Conservation (phyloP, 495 filamentous ascomycete species). For the Neurospora hispaniola region DNA sequence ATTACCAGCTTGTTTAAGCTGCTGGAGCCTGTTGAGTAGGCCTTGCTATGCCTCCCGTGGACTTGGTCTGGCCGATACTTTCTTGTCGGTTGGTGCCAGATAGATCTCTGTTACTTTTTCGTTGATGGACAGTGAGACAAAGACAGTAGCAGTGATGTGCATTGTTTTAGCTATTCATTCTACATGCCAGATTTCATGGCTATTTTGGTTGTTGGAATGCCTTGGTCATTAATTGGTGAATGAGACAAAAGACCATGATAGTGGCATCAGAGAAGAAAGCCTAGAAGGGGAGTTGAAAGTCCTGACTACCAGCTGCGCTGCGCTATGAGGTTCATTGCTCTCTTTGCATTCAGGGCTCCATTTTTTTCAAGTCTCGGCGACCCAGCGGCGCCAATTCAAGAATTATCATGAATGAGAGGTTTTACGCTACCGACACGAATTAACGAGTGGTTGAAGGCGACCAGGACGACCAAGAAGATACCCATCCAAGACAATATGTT, state of each 20-base stretch:
- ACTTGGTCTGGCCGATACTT: neutral
- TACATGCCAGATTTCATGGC: neutral
- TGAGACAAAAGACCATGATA: neutral
- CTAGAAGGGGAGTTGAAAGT: neutral
- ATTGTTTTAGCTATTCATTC: neutral
- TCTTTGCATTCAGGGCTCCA: neutral
- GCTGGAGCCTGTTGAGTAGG: constrained; percentile 5
- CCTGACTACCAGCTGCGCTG: neutral
- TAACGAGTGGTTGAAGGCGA: neutral
- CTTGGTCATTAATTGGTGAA: neutral
- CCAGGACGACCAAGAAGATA: no score
- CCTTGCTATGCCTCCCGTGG: neutral
- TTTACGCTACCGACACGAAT: neutral
- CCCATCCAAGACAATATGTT: no score
- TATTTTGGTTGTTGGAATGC: neutral
- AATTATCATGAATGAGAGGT: neutral
- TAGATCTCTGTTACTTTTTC: neutral
- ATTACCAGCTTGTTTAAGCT: constrained; percentile 19
- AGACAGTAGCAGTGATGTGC: neutral
- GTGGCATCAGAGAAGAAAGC: neutral
- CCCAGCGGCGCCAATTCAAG: no score
- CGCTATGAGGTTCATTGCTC: neutral
- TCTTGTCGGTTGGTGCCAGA: neutral
- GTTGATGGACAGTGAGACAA: neutral
- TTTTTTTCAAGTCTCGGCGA: no score